A percentile compares a stretch with the other conserved stretches of the same genome.
phyloP scores from a whole-genome alignment of 2,329 filamentous ascomycete species.

The Cladophialophora chaetospira region DNA sequence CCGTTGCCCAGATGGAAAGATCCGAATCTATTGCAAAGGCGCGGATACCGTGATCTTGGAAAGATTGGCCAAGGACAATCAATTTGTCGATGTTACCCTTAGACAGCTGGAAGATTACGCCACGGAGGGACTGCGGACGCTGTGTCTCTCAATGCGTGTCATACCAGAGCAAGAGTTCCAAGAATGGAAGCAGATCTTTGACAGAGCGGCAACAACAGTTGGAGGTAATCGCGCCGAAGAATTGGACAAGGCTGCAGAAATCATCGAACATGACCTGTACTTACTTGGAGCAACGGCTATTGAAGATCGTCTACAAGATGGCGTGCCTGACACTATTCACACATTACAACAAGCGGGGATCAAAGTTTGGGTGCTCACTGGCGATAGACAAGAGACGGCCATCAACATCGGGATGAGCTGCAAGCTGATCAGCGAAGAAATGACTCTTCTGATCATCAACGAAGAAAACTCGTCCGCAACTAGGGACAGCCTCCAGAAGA shows the following conservation, averaged over 20 bases:
- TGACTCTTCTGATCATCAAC: conserved; percentile 96
- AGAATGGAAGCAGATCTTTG: conserved; percentile 84
- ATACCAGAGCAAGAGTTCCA: conserved; percentile 84
- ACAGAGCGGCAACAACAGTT: conserved; percentile 85
- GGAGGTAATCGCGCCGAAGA: conserved; percentile 91
- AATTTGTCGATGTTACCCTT: conserved; percentile 84
- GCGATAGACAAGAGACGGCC: conserved; percentile 95
- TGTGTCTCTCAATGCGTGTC: conserved; percentile 93
- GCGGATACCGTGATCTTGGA: conserved; percentile 97
- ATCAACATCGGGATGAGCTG: conserved; percentile 99
- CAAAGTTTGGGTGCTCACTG: conserved; percentile 97
- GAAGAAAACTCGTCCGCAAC: conserved; percentile 80
- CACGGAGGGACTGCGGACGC: conserved; percentile 88
- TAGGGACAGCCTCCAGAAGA: conserved; percentile 87
- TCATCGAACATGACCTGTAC: conserved; percentile 90
- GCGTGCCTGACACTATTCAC: conserved; percentile 96
- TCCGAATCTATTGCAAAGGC: conserved; percentile 92
- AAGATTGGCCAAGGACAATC: conserved; percentile 78
- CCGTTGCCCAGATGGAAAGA: conserved; percentile 92
- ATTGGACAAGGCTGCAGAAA: conserved; percentile 92
- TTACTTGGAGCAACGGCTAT: conserved; percentile 95
- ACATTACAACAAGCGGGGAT: conserved; percentile 95
- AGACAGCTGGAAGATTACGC: conserved; percentile 98
- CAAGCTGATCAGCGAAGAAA: conserved; percentile 96
- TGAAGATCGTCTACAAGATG: conserved; percentile 94